These are phyloP conservation scores for Aurifilum marmelostoma DNA, from an alignment of 2,329 filamentous ascomycete species.

Conservation along the genomic window DNA sequence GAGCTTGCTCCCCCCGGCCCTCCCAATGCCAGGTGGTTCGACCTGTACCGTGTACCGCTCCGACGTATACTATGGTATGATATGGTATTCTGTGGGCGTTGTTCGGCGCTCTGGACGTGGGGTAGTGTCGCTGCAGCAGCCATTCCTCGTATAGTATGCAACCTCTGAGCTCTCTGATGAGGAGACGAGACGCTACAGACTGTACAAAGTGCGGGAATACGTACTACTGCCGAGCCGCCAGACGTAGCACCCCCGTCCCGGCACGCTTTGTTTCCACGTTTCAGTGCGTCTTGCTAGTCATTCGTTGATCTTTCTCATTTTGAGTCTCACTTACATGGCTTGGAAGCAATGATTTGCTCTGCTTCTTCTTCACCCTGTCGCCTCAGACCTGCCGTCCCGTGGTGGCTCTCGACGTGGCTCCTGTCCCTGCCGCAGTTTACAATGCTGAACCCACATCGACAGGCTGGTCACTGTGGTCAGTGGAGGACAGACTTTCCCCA, in stretches of 20 bases:
- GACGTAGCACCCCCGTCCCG: constrained; percentile 14
- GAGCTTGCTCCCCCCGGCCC: neutral
- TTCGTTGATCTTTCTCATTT: constrained; percentile 10
- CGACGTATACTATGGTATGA: neutral
- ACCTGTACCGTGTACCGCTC: neutral
- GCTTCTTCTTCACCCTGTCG: constrained; percentile 30
- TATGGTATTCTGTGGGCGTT: neutral
- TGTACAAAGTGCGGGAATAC: neutral
- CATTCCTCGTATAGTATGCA: too few relatives aligned
- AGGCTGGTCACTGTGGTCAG: constrained; percentile 44
- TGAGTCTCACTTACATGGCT: constrained; percentile 12
- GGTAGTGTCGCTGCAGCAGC: neutral
- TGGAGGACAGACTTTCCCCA: constrained; percentile 39
- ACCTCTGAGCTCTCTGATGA: neutral
- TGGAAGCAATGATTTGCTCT: constrained; percentile 27
- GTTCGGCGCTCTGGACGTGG: neutral
- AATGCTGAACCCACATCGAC: constrained; percentile 35
- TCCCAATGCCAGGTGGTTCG: constrained; percentile 10
- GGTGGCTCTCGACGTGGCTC: constrained; percentile 43
- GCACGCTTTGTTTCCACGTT: constrained; percentile 13
- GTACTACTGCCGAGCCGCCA: constrained; percentile 25
- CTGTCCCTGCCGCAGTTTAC: constrained; percentile 34
- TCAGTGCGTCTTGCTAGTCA: constrained; percentile 16
- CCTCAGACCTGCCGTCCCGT: constrained; percentile 26
- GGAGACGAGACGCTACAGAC: constrained; percentile 3